Evolutionary conservation across 129 eudicot genomes (phyloP), one percentile per base, ranked within the genome.

Genomic region (Cynara cardunculus): DNA sequence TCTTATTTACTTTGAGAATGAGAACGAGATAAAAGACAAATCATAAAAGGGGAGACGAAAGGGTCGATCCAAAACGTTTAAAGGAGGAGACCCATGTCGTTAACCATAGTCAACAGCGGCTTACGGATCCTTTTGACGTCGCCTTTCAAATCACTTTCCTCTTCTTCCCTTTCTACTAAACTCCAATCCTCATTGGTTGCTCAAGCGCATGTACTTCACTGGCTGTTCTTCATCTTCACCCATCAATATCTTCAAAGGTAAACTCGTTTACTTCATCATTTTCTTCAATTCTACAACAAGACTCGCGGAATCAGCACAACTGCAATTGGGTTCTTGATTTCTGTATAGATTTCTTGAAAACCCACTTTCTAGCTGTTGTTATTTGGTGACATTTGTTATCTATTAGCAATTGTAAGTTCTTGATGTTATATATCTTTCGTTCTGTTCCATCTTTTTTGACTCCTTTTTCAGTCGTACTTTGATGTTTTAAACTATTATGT

Each of bases 81-180:
- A 76, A 61, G 22, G 68, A 64, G 69, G 74, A 56, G 81, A 77
- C 81, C 41, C 74, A 65, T 19, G 27, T 13, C 53, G 26, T 37
- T 65, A 24, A 37, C 64, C 37, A 78, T 67, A 78, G 82, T 78
- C 74, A 67, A 78, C 74, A 78, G 74, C 67, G 41, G 74, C 81
- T 18, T 25, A 22, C 16, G n/a, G 65, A 8, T 64, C 19, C 46
- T 26, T 6, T 31, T 8, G n/a, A n/a, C n/a, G n/a, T 30, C 5
- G 4, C 46, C 46, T n/a, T n/a, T n/a, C 3, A 62, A 32, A 14
- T 19, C 72, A 7, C 37, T 67, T 68, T 19, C 74, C 35, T 27
- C 44, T 28, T 61, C 71, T n/a, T 24, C 2, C 11, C 72, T 67
- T 61, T 59, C 62, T 6, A 49, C 62, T 49, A 49, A 49, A 14